These are phyloP conservation scores for Alternaria incomplexa DNA, from an alignment of 2,329 filamentous ascomycete genomes.

Conservation along the genomic window DNA sequence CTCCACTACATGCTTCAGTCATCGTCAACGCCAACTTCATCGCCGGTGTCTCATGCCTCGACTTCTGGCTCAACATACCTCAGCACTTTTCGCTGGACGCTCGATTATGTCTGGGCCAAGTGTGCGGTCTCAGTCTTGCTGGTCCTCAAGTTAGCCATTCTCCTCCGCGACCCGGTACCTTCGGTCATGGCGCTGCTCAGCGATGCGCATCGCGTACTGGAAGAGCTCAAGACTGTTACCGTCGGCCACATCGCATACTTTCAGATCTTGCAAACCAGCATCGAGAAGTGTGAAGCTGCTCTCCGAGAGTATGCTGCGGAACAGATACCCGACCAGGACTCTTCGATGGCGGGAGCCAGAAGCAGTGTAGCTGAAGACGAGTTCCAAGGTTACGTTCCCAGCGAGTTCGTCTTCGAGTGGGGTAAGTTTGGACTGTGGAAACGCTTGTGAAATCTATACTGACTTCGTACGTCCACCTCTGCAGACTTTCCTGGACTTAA, in stretches of 20 bases:
- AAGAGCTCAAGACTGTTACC: constrained; percentile 52
- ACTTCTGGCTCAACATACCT: constrained; percentile 49
- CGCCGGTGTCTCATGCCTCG: constrained; percentile 8
- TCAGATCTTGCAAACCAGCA: constrained; percentile 56
- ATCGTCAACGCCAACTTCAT: constrained; percentile 28
- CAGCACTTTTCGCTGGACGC: constrained; percentile 59
- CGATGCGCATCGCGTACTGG: constrained; percentile 53
- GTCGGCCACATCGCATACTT: constrained; percentile 56
- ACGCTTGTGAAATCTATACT: neutral
- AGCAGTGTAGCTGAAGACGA: constrained; percentile 51
- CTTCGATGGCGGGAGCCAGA: constrained; percentile 1
- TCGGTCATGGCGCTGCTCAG: constrained; percentile 51
- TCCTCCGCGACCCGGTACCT: constrained; percentile 53
- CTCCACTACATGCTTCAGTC: constrained; percentile 54
- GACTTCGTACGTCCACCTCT: neutral
- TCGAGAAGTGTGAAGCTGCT: constrained; percentile 58
- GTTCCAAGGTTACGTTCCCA: constrained; percentile 60
- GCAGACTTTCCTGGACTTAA: constrained; percentile 60
- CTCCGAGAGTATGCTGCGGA: constrained; percentile 46
- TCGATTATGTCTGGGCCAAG: constrained; percentile 66
- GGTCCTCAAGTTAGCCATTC: constrained; percentile 59
- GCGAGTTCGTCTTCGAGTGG: constrained; percentile 65
- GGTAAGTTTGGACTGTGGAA: constrained; percentile 18
- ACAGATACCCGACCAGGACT: constrained; percentile 11
- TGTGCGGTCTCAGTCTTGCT: constrained; percentile 64